These are phyloP conservation scores for Suillus hirtellus DNA, from an alignment of 768 basidiomycete genomes.

Conservation along the genomic window DNA sequence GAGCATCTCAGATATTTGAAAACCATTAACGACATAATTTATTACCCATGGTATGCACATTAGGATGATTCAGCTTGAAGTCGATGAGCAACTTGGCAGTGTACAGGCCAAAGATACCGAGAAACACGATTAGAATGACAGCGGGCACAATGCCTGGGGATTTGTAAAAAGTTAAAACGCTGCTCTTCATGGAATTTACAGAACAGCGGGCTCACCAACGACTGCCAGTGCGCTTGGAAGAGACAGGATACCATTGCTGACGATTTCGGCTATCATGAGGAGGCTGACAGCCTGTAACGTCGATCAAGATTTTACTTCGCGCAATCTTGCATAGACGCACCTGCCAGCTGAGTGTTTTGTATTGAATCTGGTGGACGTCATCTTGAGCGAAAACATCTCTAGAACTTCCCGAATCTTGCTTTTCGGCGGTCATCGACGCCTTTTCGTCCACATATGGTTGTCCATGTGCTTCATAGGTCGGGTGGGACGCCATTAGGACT, in stretches of 20 bases:
- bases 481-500: conserved; percentile 4
- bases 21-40: neutral
- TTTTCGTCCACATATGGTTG: conserved; percentile 6
- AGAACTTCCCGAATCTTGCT: conserved; percentile 2
- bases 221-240: conserved; percentile 52
- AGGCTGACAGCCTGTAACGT: conserved; percentile 43
- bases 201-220: conserved; percentile 38
- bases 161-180: neutral
- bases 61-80: conserved; percentile 57
- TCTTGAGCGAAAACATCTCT: conserved; percentile 47
- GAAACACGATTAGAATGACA: conserved; percentile 52
- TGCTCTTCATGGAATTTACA: neutral
- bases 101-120: conserved; percentile 50
- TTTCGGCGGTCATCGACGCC: neutral
- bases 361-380: conserved; percentile 46
- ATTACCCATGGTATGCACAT: conserved; percentile 54
- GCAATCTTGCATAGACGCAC: conserved; percentile 22
- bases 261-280: conserved; percentile 59
- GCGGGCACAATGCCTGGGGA: conserved; percentile 48
- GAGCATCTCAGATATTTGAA: neutral
- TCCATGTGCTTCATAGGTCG: conserved; percentile 5
- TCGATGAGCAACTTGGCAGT: conserved; percentile 55
- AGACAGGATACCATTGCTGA: conserved; percentile 57
- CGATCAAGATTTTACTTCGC: neutral
- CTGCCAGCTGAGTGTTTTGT: conserved; percentile 57